Conservation (phyloP, 2,329 filamentous ascomycete species). For the Thelonectria blattea region DNA sequence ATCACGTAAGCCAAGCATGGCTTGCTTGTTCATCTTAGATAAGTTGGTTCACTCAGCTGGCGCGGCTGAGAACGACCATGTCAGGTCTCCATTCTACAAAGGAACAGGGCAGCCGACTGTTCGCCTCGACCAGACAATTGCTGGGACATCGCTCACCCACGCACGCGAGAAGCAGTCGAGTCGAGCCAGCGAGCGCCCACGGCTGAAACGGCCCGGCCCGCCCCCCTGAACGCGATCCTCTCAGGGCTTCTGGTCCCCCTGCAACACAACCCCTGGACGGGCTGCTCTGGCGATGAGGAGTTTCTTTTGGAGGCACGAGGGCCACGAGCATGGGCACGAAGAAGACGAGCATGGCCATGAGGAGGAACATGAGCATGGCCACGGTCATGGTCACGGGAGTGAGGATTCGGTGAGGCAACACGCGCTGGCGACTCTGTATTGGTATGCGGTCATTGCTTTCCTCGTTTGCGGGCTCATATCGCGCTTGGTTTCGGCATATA, state of each 20-base stretch:
- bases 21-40: conserved; percentile 17
- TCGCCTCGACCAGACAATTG: not conserved
- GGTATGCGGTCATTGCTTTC: conserved; percentile 31
- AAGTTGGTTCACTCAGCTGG: not conserved
- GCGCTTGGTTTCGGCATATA: conserved; percentile 24
- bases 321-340: conserved; percentile 26
- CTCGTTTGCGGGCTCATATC: conserved; percentile 26
- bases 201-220: conserved; percentile 16
- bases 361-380: conserved; percentile 20
- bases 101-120: no score
- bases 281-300: conserved; percentile 23
- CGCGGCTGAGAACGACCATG: not conserved
- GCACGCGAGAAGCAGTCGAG: not conserved
- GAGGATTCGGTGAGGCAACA: conserved; percentile 37
- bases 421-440: conserved; percentile 34
- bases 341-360: conserved; percentile 23
- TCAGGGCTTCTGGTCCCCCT: conserved; percentile 5
- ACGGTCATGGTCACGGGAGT: conserved; percentile 30
- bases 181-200: not conserved
- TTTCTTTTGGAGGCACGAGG: conserved; percentile 31
- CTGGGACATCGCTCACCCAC: not conserved
- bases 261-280: not conserved
- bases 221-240: conserved; percentile 1
- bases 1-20: conserved; percentile 36
- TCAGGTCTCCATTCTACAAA: not conserved